phyloP scores from a whole-genome alignment of 495 filamentous ascomycete genomes.

The Aspergillus campestris region DNA sequence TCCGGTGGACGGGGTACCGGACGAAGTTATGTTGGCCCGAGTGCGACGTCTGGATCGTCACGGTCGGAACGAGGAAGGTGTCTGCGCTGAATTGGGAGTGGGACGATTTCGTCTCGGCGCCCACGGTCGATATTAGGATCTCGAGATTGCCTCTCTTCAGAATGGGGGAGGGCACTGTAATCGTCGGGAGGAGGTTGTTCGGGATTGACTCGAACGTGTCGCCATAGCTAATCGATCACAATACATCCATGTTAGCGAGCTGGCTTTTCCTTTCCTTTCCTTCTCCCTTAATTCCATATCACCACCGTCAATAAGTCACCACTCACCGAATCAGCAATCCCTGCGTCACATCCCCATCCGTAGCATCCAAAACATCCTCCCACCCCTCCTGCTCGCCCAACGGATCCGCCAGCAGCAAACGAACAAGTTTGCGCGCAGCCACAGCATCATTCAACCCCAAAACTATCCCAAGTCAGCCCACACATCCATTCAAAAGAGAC shows the following conservation, averaged over 20 bases:
- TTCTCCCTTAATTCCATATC: too few relatives aligned
- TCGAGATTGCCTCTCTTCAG: constrained; percentile 65
- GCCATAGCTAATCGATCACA: constrained; percentile 42
- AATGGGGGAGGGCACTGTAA: constrained; percentile 58
- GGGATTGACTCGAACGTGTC: constrained; percentile 35
- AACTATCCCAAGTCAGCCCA: constrained; percentile 24
- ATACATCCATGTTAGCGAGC: not conserved
- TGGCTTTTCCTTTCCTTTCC: not conserved
- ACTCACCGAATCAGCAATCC: constrained; percentile 51
- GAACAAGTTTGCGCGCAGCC: constrained; percentile 53
- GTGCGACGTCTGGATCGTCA: constrained; percentile 56
- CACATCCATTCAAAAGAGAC: not conserved
- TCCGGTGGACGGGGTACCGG: constrained; percentile 78
- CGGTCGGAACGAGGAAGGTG: constrained; percentile 59
- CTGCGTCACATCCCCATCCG: constrained; percentile 33
- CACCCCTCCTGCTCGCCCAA: constrained; percentile 54
- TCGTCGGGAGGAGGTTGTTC: constrained; percentile 43
- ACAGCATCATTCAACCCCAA: constrained; percentile 41
- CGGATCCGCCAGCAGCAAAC: constrained; percentile 70
- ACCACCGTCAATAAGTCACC: not conserved
- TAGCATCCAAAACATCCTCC: constrained; percentile 57
- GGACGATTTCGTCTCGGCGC: constrained; percentile 27
- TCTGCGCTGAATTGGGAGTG: constrained; percentile 44
- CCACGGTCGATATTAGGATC: constrained; percentile 59
- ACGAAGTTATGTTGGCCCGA: constrained; percentile 54